Conservation (phyloP, 192 early-diverging fungal species). For the Rhizophagus clarus region DNA sequence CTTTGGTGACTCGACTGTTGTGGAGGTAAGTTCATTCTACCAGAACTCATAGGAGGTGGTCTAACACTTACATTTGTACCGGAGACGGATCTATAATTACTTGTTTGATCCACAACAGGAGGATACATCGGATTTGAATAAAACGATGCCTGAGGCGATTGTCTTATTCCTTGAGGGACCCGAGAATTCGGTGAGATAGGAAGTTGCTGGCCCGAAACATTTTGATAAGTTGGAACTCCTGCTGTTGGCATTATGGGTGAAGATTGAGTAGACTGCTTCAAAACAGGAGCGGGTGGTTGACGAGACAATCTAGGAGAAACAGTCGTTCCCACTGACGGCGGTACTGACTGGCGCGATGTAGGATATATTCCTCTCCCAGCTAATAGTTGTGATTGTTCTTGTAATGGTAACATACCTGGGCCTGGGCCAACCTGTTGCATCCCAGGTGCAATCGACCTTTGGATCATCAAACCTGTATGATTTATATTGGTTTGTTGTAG, state of each 20-base stretch:
- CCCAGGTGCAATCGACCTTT: neutral
- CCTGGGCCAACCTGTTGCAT: neutral
- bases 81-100: neutral
- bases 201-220: neutral
- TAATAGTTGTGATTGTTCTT: neutral
- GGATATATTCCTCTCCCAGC: neutral
- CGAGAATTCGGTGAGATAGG: neutral
- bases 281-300: neutral
- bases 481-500: neutral
- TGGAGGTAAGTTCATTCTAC: neutral
- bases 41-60: neutral
- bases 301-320: conserved; percentile 1
- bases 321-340: neutral
- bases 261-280: neutral
- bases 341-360: neutral
- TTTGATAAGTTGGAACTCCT: neutral
- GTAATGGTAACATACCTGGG: neutral
- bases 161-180: neutral
- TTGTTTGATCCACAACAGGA: neutral
- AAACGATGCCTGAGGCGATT: neutral
- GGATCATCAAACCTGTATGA: neutral
- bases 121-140: neutral
- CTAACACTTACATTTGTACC: neutral
- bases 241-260: conserved; percentile 1
- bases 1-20: neutral